A percentile compares a stretch with the other conserved stretches of the same genome.
phyloP scores from a whole-genome alignment of 129 eudicot species.

The Flaveria brownii region DNA sequence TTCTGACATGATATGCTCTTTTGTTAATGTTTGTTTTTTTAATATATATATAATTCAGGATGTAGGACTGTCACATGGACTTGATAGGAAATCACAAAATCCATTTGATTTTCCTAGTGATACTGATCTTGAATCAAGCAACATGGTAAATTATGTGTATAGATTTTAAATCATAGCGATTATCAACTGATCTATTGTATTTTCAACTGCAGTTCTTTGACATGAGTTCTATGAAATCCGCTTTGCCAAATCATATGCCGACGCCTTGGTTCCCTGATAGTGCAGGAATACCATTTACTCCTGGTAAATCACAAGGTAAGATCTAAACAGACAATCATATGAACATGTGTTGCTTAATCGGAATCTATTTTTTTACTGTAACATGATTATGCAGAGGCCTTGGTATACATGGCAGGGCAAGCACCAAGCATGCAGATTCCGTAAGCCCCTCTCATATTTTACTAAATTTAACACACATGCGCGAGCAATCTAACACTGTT shows the following conservation, averaged over 20 bases:
- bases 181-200: not conserved
- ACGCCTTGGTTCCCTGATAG: constrained; percentile 67
- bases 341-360: not conserved
- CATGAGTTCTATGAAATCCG: constrained; percentile 76
- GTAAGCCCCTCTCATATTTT: constrained; percentile 49
- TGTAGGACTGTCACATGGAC: constrained; percentile 39
- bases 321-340: constrained; percentile 2
- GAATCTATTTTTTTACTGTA: constrained; percentile 16
- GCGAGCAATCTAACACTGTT: not conserved
- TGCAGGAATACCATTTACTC: constrained; percentile 43
- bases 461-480: not conserved
- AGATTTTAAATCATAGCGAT: not conserved
- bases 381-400: constrained; percentile 52
- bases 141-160: constrained; percentile 51
- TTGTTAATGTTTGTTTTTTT: not conserved
- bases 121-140: constrained; percentile 52
- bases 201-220: constrained; percentile 66
- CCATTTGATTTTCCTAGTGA: constrained; percentile 81
- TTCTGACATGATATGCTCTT: not conserved
- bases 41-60: constrained; percentile 37
- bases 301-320: constrained; percentile 54
- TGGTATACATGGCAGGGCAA: constrained; percentile 53
- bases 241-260: constrained; percentile 56
- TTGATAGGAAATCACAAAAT: constrained; percentile 57
- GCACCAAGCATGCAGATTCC: constrained; percentile 56